phyloP scores from a whole-genome alignment of 2,329 filamentous ascomycete species.

The Trichoderma atrobrunneum region DNA sequence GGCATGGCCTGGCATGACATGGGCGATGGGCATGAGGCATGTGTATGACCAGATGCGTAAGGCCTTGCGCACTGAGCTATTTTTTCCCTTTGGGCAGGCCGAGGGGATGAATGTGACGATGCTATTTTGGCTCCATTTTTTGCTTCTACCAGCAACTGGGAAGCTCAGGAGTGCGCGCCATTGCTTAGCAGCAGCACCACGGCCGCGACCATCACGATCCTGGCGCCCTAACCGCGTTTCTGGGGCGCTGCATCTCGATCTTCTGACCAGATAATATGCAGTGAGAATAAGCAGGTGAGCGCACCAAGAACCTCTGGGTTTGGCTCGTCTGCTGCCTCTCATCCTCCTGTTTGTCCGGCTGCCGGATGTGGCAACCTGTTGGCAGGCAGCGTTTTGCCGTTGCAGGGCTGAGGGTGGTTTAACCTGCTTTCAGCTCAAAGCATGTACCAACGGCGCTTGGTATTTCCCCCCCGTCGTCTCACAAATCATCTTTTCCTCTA shows the following conservation, averaged over 20 bases:
- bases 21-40: background rate
- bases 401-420: conserved; percentile 11
- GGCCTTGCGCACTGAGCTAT: conserved; percentile 11
- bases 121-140: conserved; percentile 11
- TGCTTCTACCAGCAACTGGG: background rate
- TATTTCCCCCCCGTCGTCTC: background rate
- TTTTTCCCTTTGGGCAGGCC: conserved; percentile 14
- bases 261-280: conserved; percentile 16
- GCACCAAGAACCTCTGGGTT: background rate
- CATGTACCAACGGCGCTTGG: background rate
- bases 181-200: background rate
- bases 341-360: conserved; percentile 9
- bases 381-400: background rate
- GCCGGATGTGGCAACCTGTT: conserved; percentile 6
- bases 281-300: conserved; percentile 11
- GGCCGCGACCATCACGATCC: background rate
- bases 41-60: conserved; percentile 1
- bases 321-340: background rate
- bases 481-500: conserved; percentile 8
- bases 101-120: conserved; percentile 10
- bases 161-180: background rate
- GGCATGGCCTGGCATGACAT: background rate
- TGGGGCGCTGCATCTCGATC: conserved; percentile 18
- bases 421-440: conserved; percentile 8
- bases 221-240: conserved; percentile 14